Conservation (phyloP, 2,329 filamentous ascomycete species). For the Trichoderma cornu-damae region DNA sequence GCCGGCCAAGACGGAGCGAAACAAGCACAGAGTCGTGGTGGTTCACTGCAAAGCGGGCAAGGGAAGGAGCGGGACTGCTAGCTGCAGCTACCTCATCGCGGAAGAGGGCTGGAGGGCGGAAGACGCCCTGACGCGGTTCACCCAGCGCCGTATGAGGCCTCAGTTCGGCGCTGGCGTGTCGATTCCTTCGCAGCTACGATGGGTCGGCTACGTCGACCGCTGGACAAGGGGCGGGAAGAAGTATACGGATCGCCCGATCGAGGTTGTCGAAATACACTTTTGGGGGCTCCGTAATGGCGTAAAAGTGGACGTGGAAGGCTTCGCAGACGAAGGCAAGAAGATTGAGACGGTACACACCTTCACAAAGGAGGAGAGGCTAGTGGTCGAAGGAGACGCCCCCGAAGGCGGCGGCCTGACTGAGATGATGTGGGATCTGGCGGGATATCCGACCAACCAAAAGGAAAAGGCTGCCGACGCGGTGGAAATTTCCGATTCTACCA, state of each 20-base stretch:
- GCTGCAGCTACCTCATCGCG: slow-evolving; percentile 83
- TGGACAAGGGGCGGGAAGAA: slow-evolving; percentile 72
- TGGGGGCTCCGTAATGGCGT: slow-evolving; percentile 87
- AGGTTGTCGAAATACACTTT: slow-evolving; percentile 82
- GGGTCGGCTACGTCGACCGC: slow-evolving; percentile 80
- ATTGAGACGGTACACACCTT: slow-evolving; percentile 85
- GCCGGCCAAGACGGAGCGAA: slow-evolving; percentile 30
- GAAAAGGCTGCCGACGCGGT: slow-evolving; percentile 37
- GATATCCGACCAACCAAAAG: slow-evolving; percentile 30
- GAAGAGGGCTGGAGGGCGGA: slow-evolving; percentile 63
- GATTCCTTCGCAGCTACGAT: slow-evolving; percentile 87
- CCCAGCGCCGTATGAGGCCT: slow-evolving; percentile 80
- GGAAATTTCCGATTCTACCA: slow-evolving; percentile 30
- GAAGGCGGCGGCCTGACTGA: slow-evolving; percentile 46
- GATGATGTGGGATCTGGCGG: slow-evolving; percentile 51
- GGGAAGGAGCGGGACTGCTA: slow-evolving; percentile 81
- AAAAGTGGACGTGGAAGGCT: slow-evolving; percentile 80
- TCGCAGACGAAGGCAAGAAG: slow-evolving; percentile 78
- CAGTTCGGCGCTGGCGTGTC: slow-evolving; percentile 85
- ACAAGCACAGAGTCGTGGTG: slow-evolving; percentile 63
- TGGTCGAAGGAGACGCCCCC: slow-evolving; percentile 56
- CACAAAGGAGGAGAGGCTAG: slow-evolving; percentile 61
- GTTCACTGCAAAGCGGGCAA: slow-evolving; percentile 98
- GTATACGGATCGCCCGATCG: slow-evolving; percentile 77
- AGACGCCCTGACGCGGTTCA: slow-evolving; percentile 56